A percentile compares a stretch with the other conserved stretches of the same genome.
Evolutionary conservation across 805 yeast species (phyloP).

Genomic region (Metschnikowia shivogae): DNA sequence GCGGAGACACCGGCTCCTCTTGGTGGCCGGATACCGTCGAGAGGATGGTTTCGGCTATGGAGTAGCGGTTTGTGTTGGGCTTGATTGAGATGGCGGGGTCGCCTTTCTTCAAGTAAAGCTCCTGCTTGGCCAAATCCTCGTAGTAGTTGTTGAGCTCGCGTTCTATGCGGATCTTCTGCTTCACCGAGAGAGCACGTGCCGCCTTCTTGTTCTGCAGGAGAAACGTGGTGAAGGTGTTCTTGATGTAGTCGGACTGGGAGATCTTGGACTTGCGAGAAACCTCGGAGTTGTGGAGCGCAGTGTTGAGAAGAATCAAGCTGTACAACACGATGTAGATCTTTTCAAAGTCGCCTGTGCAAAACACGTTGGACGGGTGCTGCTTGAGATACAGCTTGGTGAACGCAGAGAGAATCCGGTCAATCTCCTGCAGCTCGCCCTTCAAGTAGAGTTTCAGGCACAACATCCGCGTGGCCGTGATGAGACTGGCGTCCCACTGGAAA

Average conservation of each 20-base stretch:
- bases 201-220: slow-evolving; percentile 32
- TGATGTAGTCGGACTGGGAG: slow-evolving; percentile 38
- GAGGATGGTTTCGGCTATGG: slow-evolving; percentile 20
- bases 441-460: slow-evolving; percentile 67
- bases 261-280: slow-evolving; percentile 36
- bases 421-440: slow-evolving; percentile 78
- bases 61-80: slow-evolving; percentile 16
- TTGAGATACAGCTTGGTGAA: slow-evolving; percentile 62
- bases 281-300: slow-evolving; percentile 63
- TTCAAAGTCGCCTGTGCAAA: slow-evolving; percentile 47
- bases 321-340: slow-evolving; percentile 67
- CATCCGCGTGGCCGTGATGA: slow-evolving; percentile 53
- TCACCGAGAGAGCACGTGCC: slow-evolving; percentile 27
- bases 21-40: slow-evolving; percentile 8
- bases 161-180: slow-evolving; percentile 41
- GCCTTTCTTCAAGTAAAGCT: slow-evolving; percentile 36
- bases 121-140: slow-evolving; percentile 37
- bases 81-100: slow-evolving; percentile 11
- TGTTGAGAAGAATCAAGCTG: slow-evolving; percentile 66
- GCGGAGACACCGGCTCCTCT: slow-evolving; percentile 5
- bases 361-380: slow-evolving; percentile 46
- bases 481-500: slow-evolving; percentile 45
- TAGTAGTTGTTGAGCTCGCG: slow-evolving; percentile 43
- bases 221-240: slow-evolving; percentile 40
- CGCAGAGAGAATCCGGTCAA: slow-evolving; percentile 67